Base-by-base conservation (phyloP, 108 stramenopile genomes). In the Conticribra weissflogii region DNA sequence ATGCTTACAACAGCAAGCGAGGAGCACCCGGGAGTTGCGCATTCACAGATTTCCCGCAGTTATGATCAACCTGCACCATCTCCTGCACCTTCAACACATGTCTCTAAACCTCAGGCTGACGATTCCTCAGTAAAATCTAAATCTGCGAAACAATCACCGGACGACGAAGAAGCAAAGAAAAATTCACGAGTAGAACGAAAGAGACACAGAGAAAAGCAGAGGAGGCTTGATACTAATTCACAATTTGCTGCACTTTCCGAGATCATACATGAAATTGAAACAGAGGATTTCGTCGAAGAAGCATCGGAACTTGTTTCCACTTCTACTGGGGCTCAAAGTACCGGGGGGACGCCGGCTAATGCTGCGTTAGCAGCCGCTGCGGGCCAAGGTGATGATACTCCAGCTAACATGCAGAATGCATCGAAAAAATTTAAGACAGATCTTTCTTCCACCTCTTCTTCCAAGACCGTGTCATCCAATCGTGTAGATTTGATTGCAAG, bases 401-500 rank as follows among this genome's bases (percentile, higher is more conserved):
- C 46, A 15, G 28, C 29, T n/a, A 1, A 23, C 2, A 31, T 32
- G 29, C 30, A 9, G 21, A 51, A 65, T 25, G 19, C 31, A 14
- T 27, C 4, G 9, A 65, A 51, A 17, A 65, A 65, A 19, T 41
- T 41, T 41, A 41, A 41, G 12, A 41, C 36, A 12, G 36, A 41
- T 12, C 12, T 9, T 12, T 41, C 36, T 9, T 41, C 36, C 36
- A 41, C 5, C 36, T 5, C 36, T 41, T 9, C 8, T 12, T 41
- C 36, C 5, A 41, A 41, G 36, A 9, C 36, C 5, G 66, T 59
- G 27, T 80, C 91, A 0, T 78, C 86, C 54, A 94, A 94, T 65
- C 90, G 93, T 3, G 90, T 87, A 0, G 93, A 91, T 76, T 75
- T 94, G 49, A 92, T 94, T 69, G 86, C 86, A 9, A 73, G 89